These are phyloP conservation scores for Ceriops tagal DNA, from an alignment of 345 rosid species.

Conservation along the genomic window DNA sequence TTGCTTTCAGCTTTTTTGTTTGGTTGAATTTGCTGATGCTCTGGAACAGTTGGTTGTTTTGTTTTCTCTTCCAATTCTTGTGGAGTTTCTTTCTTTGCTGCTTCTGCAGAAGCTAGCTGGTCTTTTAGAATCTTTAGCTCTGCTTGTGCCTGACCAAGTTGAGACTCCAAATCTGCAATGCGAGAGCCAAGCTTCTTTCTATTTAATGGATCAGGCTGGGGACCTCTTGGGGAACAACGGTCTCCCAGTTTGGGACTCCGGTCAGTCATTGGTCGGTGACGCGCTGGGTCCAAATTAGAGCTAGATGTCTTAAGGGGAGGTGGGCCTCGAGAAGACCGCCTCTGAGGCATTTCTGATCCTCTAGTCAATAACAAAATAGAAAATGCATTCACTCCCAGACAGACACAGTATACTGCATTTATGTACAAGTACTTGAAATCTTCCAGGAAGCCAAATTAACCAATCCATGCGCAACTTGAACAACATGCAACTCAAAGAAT, in stretches of 20 bases:
- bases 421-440: background rate
- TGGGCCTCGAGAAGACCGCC: constrained; percentile 62
- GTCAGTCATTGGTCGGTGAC: constrained; percentile 50
- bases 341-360: constrained; percentile 68
- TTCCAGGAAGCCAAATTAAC: background rate
- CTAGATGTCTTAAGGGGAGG: constrained; percentile 54
- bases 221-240: constrained; percentile 72
- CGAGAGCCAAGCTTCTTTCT: constrained; percentile 85
- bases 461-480: too few species aligned
- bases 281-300: constrained; percentile 49
- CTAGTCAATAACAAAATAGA: constrained; percentile 24
- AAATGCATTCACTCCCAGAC: background rate
- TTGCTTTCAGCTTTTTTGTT: constrained; percentile 23
- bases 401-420: background rate
- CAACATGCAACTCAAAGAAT: too few species aligned
- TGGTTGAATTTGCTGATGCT: constrained; percentile 12
- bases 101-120: constrained; percentile 73
- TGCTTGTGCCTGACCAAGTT: constrained; percentile 89
- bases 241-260: constrained; percentile 69
- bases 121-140: constrained; percentile 74
- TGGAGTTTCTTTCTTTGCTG: constrained; percentile 77
- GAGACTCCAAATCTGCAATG: constrained; percentile 79
- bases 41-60: constrained; percentile 35
- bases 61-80: constrained; percentile 53
- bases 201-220: constrained; percentile 53